phyloP scores from a whole-genome alignment of 441 rosid species.

The Populus hybrid region DNA sequence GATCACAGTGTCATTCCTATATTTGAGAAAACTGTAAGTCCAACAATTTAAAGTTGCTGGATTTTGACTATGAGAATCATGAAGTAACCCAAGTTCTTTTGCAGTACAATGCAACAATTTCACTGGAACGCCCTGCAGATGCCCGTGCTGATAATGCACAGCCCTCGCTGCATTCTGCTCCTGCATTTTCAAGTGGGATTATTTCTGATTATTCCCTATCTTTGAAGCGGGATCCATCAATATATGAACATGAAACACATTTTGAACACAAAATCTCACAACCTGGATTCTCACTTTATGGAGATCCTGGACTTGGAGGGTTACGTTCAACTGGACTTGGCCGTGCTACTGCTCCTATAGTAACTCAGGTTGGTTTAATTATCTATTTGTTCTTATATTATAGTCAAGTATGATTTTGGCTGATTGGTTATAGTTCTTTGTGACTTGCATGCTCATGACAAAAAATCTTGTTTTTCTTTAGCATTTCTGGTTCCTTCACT shows the following conservation, averaged over 20 bases:
- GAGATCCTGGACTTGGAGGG: slow-evolving; percentile 38
- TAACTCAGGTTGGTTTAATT: slow-evolving; percentile 47
- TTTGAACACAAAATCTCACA: slow-evolving; percentile 36
- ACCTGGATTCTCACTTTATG: slow-evolving; percentile 42
- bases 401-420: neutral
- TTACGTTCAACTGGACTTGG: slow-evolving; percentile 38
- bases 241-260: slow-evolving; percentile 39
- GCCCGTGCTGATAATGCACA: slow-evolving; percentile 33
- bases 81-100: slow-evolving; percentile 13
- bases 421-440: too few species aligned
- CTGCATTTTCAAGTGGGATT: slow-evolving; percentile 33
- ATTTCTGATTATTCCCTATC: slow-evolving; percentile 40
- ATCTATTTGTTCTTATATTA: neutral
- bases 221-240: slow-evolving; percentile 45
- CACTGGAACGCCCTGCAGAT: slow-evolving; percentile 42
- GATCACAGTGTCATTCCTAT: slow-evolving; percentile 55
- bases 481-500: too few species aligned
- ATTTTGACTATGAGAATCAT: neutral
- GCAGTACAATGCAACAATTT: slow-evolving; percentile 37
- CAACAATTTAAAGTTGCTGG: slow-evolving; percentile 2
- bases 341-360: slow-evolving; percentile 40
- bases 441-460: too few species aligned
- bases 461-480: too few species aligned
- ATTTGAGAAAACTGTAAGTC: slow-evolving; percentile 51
- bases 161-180: slow-evolving; percentile 24